Evolutionary conservation across 768 basidiomycete genomes (phyloP), one percentile per base, ranked within the genome.

Genomic region (Mycena vulgaris): DNA sequence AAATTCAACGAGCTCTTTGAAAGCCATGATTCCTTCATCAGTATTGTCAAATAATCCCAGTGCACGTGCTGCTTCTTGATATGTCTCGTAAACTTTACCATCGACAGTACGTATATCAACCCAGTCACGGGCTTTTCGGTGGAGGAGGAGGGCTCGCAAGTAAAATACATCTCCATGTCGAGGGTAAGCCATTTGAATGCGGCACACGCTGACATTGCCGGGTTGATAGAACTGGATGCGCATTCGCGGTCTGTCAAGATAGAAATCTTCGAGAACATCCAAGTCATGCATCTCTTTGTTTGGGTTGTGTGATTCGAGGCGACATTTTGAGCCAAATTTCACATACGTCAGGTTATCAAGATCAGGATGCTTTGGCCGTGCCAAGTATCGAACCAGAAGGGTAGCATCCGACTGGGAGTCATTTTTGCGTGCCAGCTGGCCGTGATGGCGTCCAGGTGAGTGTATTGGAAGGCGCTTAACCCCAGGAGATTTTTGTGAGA

Each of bases 151-250:
- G 10, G 25, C 19, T 6, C 53, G 53, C 10, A 56, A 30, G 21
- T 56, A 56, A 37, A 56, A 56, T 10, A 56, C 14, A 33, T 33
- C n/a, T n/a, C n/a, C n/a, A n/a, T n/a, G n/a, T n/a, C n/a, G n/a
- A n/a, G n/a, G n/a, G n/a, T n/a, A n/a, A 27, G 35, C 53, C 53
- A 56, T 56, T n/a, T 56, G 53, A 35, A 56, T 56, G 33, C 53
- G 53, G 5, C 19, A 33, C 5, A 56, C 53, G 5, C 30, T 35
- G 11, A 56, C n/a, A n/a, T 56, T 28, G 19, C 53, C 53, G 19
- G 17, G 19, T 21, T 35, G 19, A 25, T 56, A 56, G 23, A 56
- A 56, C 4, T 30, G 16, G 21, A 56, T 56, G 9, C 53, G 16
- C 53, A 56, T 56, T 13, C 53, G 30, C 10, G 53, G 53, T 4